Conservation (phyloP, 306 rosid genomes). For the Castanopsis chinensis region DNA sequence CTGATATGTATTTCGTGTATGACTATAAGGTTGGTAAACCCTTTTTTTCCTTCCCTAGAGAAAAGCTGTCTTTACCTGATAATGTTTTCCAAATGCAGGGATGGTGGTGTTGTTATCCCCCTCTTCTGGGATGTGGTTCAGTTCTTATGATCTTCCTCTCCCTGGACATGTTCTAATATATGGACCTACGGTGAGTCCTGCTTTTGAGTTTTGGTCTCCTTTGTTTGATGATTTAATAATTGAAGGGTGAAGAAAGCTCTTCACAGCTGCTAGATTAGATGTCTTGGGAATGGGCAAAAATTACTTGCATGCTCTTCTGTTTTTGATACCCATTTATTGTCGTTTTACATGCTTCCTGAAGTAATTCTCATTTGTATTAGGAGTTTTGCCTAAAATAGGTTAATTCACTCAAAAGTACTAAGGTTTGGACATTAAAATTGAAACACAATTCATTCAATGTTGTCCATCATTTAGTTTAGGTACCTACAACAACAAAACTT, state of each 20-base stretch:
- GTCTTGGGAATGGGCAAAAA: not conserved
- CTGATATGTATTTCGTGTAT: not conserved
- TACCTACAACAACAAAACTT: too few relatives aligned
- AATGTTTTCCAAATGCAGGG: constrained; percentile 54
- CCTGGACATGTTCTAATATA: constrained; percentile 84
- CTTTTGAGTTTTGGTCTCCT: constrained; percentile 6
- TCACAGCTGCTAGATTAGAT: not conserved
- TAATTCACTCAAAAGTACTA: not conserved
- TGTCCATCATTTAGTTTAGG: too few relatives aligned
- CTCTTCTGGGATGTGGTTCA: constrained; percentile 70
- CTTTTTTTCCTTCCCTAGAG: not conserved
- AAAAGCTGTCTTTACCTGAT: constrained; percentile 11
- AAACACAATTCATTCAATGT: not conserved
- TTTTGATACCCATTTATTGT: not conserved
- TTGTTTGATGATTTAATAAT: not conserved
- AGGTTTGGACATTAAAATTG: not conserved
- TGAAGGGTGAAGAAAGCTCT: not conserved
- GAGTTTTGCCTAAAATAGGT: not conserved
- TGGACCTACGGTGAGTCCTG: constrained; percentile 89
- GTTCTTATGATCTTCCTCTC: constrained; percentile 66
- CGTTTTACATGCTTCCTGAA: not conserved
- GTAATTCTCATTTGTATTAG: not conserved
- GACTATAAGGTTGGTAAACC: not conserved
- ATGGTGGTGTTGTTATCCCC: constrained; percentile 68
- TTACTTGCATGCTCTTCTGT: not conserved